phyloP scores from a whole-genome alignment of 2,329 filamentous ascomycete genomes.

The Nothomitra cinnamomea region DNA sequence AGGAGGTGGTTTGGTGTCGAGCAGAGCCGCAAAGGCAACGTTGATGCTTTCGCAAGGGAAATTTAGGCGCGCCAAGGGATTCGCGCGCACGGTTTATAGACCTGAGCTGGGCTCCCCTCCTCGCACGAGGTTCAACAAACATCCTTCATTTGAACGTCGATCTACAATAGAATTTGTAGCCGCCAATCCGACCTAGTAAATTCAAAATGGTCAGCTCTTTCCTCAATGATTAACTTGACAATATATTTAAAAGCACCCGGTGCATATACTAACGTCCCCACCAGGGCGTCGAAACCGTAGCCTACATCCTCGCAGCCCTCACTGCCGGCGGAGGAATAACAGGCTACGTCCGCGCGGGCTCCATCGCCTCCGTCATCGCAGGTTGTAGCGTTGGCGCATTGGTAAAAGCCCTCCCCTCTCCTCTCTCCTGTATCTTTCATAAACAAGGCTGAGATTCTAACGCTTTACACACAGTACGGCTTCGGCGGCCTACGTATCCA shows the following conservation, averaged over 20 bases:
- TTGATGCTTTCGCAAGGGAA: not conserved
- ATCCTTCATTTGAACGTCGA: too few species aligned
- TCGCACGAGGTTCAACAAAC: too few species aligned
- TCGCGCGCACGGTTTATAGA: too few species aligned
- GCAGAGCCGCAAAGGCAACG: not conserved
- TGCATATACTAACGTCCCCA: too few species aligned
- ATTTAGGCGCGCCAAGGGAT: too few species aligned
- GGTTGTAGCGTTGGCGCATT: constrained; percentile 66
- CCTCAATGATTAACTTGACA: too few species aligned
- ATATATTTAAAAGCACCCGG: too few species aligned
- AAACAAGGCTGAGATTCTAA: not conserved
- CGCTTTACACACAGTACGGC: constrained; percentile 35
- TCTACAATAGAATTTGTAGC: too few species aligned
- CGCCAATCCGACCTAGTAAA: too few species aligned
- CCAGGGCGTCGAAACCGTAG: constrained; percentile 25
- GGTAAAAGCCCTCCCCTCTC: constrained; percentile 19
- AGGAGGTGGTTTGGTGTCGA: not conserved
- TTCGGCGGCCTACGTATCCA: constrained; percentile 69
- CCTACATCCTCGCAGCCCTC: constrained; percentile 61
- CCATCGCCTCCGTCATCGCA: constrained; percentile 70
- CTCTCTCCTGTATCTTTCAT: not conserved
- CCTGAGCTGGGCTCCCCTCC: too few species aligned
- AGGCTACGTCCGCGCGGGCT: constrained; percentile 72
- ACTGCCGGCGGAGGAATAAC: constrained; percentile 77
- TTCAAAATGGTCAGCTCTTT: too few species aligned